A percentile compares a stretch with the other conserved stretches of the same genome.
These are phyloP conservation scores for Osmanthus fragrans DNA, from an alignment of 257 asterid genomes.

Conservation along the genomic window DNA sequence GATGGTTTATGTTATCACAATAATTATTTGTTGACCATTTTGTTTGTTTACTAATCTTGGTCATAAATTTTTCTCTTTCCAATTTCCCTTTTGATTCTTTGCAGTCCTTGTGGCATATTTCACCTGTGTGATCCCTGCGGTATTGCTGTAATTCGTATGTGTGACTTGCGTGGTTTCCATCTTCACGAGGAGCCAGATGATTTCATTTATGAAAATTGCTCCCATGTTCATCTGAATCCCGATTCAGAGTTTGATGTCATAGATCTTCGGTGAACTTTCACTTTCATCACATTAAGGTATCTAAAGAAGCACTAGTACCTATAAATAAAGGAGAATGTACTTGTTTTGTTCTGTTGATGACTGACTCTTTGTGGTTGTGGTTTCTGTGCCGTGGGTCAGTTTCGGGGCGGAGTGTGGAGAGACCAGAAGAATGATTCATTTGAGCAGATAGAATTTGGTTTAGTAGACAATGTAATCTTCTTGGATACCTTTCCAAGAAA, in stretches of 20 bases:
- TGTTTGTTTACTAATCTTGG: background rate
- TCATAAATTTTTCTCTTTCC: background rate
- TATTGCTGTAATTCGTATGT: slow-evolving; percentile 65
- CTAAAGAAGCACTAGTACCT: background rate
- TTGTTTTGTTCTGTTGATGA: slow-evolving; percentile 1
- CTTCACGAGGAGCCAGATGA: slow-evolving; percentile 96
- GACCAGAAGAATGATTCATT: too few relatives aligned
- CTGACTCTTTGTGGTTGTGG: slow-evolving; percentile 15
- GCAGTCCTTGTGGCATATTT: slow-evolving; percentile 95
- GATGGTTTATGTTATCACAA: too few relatives aligned
- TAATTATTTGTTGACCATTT: too few relatives aligned
- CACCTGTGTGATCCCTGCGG: slow-evolving; percentile 96
- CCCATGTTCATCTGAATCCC: slow-evolving; percentile 84
- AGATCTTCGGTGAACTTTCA: slow-evolving; percentile 69
- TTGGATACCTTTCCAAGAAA: background rate
- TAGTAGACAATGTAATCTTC: background rate
- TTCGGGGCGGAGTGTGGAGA: too few relatives aligned
- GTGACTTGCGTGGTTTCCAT: slow-evolving; percentile 92
- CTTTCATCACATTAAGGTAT: background rate
- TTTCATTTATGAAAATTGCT: slow-evolving; percentile 83
- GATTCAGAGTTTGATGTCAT: slow-evolving; percentile 72
- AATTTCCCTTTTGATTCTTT: background rate
- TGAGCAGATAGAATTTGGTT: slow-evolving; percentile 25
- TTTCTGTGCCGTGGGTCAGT: too few relatives aligned
- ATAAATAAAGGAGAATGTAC: slow-evolving; percentile 31